Conservation (phyloP, 2,329 filamentous ascomycete species). For the Tolypocladium guangdongense region DNA sequence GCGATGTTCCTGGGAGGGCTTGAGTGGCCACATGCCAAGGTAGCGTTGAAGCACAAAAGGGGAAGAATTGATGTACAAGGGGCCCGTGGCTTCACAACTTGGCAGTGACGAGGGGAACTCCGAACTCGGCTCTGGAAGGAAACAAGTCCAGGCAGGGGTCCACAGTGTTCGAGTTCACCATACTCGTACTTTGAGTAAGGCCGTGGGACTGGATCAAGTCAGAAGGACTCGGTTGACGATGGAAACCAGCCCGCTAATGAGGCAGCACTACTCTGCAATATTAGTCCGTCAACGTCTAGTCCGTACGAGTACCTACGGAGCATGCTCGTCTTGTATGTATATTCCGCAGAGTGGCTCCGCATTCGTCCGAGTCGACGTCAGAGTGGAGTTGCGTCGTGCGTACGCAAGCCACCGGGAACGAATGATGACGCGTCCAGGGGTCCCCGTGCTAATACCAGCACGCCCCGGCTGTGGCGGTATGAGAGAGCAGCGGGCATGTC, state of each 20-base stretch:
- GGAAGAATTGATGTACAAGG: background rate
- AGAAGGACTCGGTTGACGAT: background rate
- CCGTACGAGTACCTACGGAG: too few relatives aligned
- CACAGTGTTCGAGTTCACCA: background rate
- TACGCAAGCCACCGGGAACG: background rate
- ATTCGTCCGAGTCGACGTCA: background rate
- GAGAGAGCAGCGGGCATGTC: background rate
- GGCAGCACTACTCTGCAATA: background rate
- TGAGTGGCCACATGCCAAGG: background rate
- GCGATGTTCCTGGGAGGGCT: background rate
- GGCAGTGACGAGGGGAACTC: background rate
- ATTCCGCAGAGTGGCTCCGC: background rate
- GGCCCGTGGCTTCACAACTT: background rate
- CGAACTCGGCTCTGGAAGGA: background rate
- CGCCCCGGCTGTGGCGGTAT: background rate
- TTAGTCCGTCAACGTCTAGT: background rate
- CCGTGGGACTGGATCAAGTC: background rate
- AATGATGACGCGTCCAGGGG: background rate
- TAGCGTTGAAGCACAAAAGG: background rate
- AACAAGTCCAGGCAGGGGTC: background rate
- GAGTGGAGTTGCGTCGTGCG: background rate
- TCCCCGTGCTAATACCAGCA: background rate
- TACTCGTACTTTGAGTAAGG: too few relatives aligned
- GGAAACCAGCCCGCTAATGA: background rate
- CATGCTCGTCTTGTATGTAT: background rate